phyloP scores from a whole-genome alignment of 2,329 filamentous ascomycete species.

The Cercospora sesami region DNA sequence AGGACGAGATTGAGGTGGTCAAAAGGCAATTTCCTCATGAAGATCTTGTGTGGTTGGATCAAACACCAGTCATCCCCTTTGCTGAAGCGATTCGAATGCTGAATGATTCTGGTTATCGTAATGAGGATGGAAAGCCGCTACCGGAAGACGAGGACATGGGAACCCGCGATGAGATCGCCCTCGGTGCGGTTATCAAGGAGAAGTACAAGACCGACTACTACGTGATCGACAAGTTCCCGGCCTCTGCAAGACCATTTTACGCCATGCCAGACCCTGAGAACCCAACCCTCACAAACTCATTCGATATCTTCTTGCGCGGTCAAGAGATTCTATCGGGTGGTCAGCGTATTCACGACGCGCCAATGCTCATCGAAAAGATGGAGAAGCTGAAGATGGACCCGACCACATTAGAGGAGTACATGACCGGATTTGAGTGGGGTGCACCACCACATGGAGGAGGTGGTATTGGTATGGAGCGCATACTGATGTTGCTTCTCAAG shows the following conservation, averaged over 20 bases:
- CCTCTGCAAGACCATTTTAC: constrained; percentile 83
- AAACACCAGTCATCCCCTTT: constrained; percentile 81
- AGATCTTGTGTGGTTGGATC: constrained; percentile 81
- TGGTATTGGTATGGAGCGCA: constrained; percentile 84
- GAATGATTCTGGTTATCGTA: constrained; percentile 72
- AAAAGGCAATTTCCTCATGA: constrained; percentile 83
- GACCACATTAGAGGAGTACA: constrained; percentile 84
- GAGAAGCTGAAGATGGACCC: constrained; percentile 71
- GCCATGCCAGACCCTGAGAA: constrained; percentile 79
- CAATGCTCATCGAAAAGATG: constrained; percentile 76
- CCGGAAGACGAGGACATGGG: constrained; percentile 76
- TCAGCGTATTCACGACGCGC: constrained; percentile 83
- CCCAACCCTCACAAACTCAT: constrained; percentile 77
- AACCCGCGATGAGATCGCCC: constrained; percentile 81
- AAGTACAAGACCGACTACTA: constrained; percentile 90
- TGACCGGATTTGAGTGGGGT: constrained; percentile 83
- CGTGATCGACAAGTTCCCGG: constrained; percentile 89
- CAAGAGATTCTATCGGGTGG: constrained; percentile 92
- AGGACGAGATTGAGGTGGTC: constrained; percentile 73
- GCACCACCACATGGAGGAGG: constrained; percentile 87
- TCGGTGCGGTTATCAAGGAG: constrained; percentile 81
- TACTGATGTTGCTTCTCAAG: constrained; percentile 81
- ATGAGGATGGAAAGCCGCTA: constrained; percentile 72
- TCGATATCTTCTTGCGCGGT: constrained; percentile 90
- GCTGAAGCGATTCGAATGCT: constrained; percentile 76